A percentile compares a stretch with the other conserved stretches of the same genome.
phyloP scores from a whole-genome alignment of 2,329 filamentous ascomycete genomes.

The Venturia carpophila region DNA sequence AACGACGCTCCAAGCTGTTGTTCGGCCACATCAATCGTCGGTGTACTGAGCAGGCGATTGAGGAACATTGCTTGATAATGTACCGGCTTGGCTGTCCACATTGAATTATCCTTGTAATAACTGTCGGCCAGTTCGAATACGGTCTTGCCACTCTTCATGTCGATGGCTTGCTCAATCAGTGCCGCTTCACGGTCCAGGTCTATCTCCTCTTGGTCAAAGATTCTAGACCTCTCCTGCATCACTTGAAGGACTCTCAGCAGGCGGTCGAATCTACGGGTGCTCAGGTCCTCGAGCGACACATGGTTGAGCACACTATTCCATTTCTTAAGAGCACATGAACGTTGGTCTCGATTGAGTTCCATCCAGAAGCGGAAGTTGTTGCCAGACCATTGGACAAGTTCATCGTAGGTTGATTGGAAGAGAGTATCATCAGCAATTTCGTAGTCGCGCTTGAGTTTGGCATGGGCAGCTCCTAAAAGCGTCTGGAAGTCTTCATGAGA shows the following conservation, averaged over 20 bases:
- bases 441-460: background rate
- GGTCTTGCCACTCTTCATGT: background rate
- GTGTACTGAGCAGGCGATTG: background rate
- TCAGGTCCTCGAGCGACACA: background rate
- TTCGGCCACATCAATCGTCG: background rate
- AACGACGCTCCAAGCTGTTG: background rate
- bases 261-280: background rate
- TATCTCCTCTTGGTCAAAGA: background rate
- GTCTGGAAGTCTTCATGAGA: background rate
- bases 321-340: background rate
- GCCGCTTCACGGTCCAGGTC: slow-evolving; percentile 2
- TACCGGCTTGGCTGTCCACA: background rate
- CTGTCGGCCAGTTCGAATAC: background rate
- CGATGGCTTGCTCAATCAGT: background rate
- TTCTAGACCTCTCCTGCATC: background rate
- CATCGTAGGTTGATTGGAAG: background rate
- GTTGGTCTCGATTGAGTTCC: background rate
- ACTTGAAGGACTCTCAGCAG: background rate
- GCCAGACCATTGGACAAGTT: background rate
- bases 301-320: background rate
- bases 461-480: background rate
- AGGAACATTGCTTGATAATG: background rate
- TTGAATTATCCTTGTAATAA: background rate
- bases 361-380: background rate
- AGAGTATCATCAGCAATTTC: background rate